Evolutionary conservation across 1,284 basidiomycete species (phyloP).

Genomic region (Pyrrhoderma lamaoense): DNA sequence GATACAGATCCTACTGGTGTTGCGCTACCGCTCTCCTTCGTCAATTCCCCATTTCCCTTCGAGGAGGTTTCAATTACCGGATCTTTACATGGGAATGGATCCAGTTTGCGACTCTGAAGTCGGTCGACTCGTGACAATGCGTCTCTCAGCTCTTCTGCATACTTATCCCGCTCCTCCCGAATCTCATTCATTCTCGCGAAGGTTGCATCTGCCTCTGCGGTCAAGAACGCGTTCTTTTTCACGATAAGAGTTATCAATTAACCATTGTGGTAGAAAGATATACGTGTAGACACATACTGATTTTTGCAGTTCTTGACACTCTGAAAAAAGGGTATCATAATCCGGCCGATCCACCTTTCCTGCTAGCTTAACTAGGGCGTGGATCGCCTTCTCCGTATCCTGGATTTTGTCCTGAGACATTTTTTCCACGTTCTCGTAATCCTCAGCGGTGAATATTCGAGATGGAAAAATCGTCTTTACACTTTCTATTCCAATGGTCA

Average conservation of each 20-base stretch:
- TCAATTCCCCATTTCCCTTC: conserved; percentile 42
- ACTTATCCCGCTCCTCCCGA: conserved; percentile 46
- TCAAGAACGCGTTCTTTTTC: conserved; percentile 47
- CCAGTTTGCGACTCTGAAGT: conserved; percentile 55
- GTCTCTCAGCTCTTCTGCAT: conserved; percentile 49
- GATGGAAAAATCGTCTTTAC: conserved; percentile 19
- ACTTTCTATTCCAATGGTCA: conserved; percentile 8
- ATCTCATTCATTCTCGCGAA: conserved; percentile 50
- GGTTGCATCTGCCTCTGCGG: conserved; percentile 49
- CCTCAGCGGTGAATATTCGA: conserved; percentile 10
- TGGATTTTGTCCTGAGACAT: conserved; percentile 47
- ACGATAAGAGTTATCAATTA: neutral
- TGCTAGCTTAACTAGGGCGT: conserved; percentile 41
- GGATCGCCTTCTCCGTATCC: conserved; percentile 53
- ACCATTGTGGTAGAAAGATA: conserved; percentile 11
- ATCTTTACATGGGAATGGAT: conserved; percentile 33
- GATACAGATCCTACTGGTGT: conserved; percentile 14
- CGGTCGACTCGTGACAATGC: conserved; percentile 73
- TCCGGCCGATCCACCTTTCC: conserved; percentile 27
- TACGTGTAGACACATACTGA: conserved; percentile 41
- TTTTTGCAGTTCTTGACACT: conserved; percentile 48
- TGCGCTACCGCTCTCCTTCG: conserved; percentile 32
- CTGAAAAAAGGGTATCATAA: conserved; percentile 34
- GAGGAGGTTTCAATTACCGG: conserved; percentile 29
- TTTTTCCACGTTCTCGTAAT: conserved; percentile 4